Evolutionary conservation across 768 basidiomycete species (phyloP).

Genomic region (Leccinum truebloodii): DNA sequence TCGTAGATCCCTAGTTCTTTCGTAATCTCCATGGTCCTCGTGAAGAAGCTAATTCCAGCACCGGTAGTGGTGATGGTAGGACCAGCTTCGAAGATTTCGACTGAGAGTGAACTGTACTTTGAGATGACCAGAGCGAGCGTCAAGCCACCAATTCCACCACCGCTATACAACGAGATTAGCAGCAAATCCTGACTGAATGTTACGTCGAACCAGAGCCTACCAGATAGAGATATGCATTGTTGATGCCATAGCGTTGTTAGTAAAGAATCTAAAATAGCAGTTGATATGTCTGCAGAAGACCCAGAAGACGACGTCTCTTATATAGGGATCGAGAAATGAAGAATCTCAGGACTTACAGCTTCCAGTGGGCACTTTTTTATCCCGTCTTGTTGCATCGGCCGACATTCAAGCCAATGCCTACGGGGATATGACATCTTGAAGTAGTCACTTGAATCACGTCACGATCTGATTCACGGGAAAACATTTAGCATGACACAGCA

Average conservation of each 20-base stretch:
- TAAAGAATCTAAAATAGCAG: neutral
- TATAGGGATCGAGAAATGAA: neutral
- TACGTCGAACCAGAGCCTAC: neutral
- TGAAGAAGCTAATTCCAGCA: conserved; percentile 49
- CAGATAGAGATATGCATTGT: conserved; percentile 21
- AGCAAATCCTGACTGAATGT: neutral
- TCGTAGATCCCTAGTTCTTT: conserved; percentile 40
- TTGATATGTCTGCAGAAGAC: neutral
- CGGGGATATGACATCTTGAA: neutral
- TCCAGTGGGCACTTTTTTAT: neutral
- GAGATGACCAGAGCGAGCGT: conserved; percentile 33
- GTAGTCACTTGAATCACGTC: neutral
- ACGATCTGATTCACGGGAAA: neutral
- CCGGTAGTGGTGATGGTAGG: conserved; percentile 42
- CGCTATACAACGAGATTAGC: conserved; percentile 28
- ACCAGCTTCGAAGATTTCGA: conserved; percentile 45
- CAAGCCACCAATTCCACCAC: conserved; percentile 42
- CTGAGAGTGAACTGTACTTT: conserved; percentile 26
- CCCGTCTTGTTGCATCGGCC: neutral
- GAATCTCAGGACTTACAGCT: neutral
- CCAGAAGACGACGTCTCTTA: neutral
- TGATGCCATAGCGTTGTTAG: conserved; percentile 7
- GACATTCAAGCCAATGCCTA: neutral
- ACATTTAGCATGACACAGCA: neutral
- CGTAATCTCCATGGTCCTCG: conserved; percentile 45